Conservation (phyloP, 129 eudicot species). For the Pulicaria dysenterica region DNA sequence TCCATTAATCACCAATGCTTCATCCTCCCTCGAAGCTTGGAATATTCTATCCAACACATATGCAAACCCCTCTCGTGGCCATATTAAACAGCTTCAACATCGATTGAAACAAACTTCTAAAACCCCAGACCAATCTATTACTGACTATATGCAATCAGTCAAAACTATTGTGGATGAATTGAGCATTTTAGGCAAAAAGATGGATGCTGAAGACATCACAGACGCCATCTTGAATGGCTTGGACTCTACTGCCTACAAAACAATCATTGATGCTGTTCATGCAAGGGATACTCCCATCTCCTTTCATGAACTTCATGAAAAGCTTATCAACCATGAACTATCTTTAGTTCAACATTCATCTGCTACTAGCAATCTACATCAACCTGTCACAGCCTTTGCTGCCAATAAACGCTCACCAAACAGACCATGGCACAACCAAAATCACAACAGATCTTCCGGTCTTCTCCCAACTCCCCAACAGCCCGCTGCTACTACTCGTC, state of each 20-base stretch:
- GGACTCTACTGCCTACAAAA: background rate
- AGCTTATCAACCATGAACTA: background rate
- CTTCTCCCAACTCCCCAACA: constrained; percentile 1
- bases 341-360: background rate
- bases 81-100: background rate
- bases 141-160: background rate
- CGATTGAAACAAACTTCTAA: background rate
- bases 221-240: background rate
- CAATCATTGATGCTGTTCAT: background rate
- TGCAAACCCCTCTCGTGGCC: background rate
- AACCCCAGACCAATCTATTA: background rate
- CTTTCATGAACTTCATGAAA: background rate
- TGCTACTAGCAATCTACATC: background rate
- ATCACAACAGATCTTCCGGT: background rate
- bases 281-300: background rate
- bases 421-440: background rate
- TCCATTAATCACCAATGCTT: background rate
- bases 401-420: too few species aligned
- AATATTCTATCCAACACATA: background rate
- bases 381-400: background rate
- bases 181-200: background rate
- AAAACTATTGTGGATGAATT: background rate
- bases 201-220: background rate
- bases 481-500: background rate
- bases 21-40: background rate